A percentile compares a stretch with the other conserved stretches of the same genome.
phyloP scores from a whole-genome alignment of 129 eudicot genomes.

The Tagetes patula region DNA sequence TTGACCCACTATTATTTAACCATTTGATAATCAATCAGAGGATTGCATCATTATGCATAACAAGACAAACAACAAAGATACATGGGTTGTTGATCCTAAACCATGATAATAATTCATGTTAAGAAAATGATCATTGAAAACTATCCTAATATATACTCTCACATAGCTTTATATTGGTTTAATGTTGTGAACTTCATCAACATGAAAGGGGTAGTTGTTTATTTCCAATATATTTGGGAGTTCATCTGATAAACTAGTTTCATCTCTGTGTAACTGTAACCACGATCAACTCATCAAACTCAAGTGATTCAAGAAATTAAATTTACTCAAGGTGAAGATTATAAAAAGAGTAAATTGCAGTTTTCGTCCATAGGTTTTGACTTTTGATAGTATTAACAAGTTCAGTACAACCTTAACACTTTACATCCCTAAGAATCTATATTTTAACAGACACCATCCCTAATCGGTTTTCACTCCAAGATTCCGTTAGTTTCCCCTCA shows the following conservation, averaged over 20 bases:
- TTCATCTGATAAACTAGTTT: not conserved
- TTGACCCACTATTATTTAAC: not conserved
- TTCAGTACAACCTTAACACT: too few relatives aligned
- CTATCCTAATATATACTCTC: not conserved
- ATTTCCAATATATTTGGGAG: constrained; percentile 6
- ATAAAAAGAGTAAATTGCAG: too few relatives aligned
- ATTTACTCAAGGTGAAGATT: not conserved
- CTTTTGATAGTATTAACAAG: too few relatives aligned
- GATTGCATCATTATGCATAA: constrained; percentile 1
- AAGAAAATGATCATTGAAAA: not conserved
- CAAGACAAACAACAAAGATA: not conserved
- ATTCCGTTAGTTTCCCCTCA: too few relatives aligned
- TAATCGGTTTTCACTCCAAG: too few relatives aligned
- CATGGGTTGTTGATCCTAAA: not conserved
- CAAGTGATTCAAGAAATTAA: not conserved
- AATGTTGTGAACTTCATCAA: not conserved
- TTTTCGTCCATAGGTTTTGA: too few relatives aligned
- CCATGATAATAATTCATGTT: not conserved
- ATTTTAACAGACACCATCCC: too few relatives aligned
- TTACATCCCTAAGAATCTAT: too few relatives aligned
- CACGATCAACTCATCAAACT: not conserved
- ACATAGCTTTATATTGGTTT: not conserved
- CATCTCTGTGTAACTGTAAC: not conserved
- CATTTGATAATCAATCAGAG: not conserved
- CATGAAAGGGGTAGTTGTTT: not conserved